These are phyloP conservation scores for Jacaranda mimosifolia DNA, from an alignment of 257 asterid species.

Conservation along the genomic window DNA sequence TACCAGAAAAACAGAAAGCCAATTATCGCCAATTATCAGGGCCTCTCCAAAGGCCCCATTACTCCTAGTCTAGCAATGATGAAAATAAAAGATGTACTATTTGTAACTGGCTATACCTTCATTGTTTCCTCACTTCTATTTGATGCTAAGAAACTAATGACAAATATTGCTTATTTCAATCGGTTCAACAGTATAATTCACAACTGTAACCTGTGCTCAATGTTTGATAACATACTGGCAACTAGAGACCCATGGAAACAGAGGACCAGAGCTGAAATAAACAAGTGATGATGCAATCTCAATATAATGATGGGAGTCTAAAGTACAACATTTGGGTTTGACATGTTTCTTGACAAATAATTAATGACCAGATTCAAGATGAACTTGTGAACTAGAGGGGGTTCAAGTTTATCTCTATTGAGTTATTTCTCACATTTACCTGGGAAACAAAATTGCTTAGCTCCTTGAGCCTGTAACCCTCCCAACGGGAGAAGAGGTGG, in stretches of 20 bases:
- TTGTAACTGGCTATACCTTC: constrained; percentile 6
- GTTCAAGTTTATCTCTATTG: background rate
- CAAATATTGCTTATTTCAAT: background rate
- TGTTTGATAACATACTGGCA: background rate
- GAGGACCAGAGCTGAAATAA: background rate
- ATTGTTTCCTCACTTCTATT: constrained; percentile 18
- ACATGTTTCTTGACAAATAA: background rate
- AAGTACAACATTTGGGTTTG: constrained; percentile 9
- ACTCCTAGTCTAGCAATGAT: background rate
- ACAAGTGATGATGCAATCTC: constrained; percentile 8
- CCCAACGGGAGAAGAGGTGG: background rate
- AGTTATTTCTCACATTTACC: constrained; percentile 17
- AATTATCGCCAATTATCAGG: background rate
- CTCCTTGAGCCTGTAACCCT: background rate
- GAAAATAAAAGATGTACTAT: constrained; percentile 9
- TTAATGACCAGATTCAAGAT: background rate
- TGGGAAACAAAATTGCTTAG: constrained; percentile 12
- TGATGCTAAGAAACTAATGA: constrained; percentile 17
- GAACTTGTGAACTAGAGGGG: background rate
- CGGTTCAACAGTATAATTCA: background rate
- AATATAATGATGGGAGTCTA: constrained; percentile 1
- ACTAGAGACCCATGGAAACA: background rate
- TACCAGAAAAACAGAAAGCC: background rate
- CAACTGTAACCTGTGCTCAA: background rate
- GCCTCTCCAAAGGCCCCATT: background rate